Evolutionary conservation across 2,329 filamentous ascomycete species (phyloP), one percentile per base, ranked within the genome.

Genomic region (Alternaria triticina): DNA sequence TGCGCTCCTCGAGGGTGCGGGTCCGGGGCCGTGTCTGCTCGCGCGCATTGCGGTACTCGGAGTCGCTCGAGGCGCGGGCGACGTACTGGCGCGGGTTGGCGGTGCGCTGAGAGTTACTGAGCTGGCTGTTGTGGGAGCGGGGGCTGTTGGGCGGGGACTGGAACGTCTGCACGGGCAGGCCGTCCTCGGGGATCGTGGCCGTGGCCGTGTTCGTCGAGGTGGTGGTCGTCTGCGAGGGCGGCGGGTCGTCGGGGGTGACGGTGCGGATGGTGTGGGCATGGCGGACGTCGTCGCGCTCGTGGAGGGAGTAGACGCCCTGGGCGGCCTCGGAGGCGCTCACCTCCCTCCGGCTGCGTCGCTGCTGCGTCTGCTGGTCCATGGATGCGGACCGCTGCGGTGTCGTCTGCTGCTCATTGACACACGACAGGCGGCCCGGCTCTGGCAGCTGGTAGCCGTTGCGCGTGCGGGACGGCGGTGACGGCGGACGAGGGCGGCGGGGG

Each of bases 181-280:
- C 65, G 20, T 73, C 65, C 45, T 64, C 59, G 57, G 72, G 66
- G 54, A 74, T 73, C 20, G 74, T 56, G 25, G 43, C 27, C 54
- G 54, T 50, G 54, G 54, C 33, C 46, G 54, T 50, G 59, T 46
- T 23, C 46, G 49, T 51, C 49, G 28, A 23, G 5, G 28, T 36
- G 17, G 28, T n/a, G 30, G 49, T 15, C 28, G 40, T 44, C 17
- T 22, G 17, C 30, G 30, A 36, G 20, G 49, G 71, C 13, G 74
- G 72, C 13, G 74, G 72, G 6, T 69, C 71, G 46, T 93, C 90
- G 68, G 90, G 89, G 65, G 90, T 91, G 67, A 91, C 88, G 60
- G 89, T 82, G 66, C 90, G 88, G 72, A 90, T 87, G 49, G 86
- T 74, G 54, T 47, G 62, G 40, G 45, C 25, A 20, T 58, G 59